Base-by-base conservation (phyloP, 1,139 yeast species). In the Yamadazyma sp. region DNA sequence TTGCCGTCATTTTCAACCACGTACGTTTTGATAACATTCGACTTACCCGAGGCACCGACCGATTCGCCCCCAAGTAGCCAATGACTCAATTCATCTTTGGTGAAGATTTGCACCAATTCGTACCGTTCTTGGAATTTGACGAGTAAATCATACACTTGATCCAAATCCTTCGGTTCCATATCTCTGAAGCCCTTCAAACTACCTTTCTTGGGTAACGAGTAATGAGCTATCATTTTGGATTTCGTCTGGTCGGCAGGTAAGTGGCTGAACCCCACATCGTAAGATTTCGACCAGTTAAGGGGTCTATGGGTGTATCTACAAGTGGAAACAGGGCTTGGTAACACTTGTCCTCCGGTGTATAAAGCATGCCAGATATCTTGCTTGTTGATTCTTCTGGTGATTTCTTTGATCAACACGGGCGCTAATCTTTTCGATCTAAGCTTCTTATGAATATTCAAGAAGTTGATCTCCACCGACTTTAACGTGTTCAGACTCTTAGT, bases 261-360 rank as follows among this genome's bases (percentile, higher is more conserved):
- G 42, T 81, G 83, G 29, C 86, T 78, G 55, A 92, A 94, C 0
- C 96, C 98, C 37, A 89, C 96, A 40, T 88, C 96, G 55, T 85
- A 74, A 25, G 92, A 73, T 57, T 88, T 92, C 16, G 79, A 69
- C 98, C 98, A 92, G 59, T 92, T 86, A 48, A 92, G 69, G 2
- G 98, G 95, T 51, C 98, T 84, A 64, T 92, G 99, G 37, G 87
- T 86, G 62, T 94, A 94, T 48, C 98, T 78, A 58, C 95, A 83
- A 2, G 88, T 82, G n/a, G 95, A 71, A 7, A 92, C 77, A 0
- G 99, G 99, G 17, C 92, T 83, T 15, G 99, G 99, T 45, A 92
- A 73, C 5, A 88, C 82, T 5, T 83, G 79, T 5, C 98, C 98
- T 0, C 94, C 96, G 10, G 99, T 91, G 62, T 88, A 89, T 45